Conservation (phyloP, 306 rosid species). For the Prunus kanzakura region DNA sequence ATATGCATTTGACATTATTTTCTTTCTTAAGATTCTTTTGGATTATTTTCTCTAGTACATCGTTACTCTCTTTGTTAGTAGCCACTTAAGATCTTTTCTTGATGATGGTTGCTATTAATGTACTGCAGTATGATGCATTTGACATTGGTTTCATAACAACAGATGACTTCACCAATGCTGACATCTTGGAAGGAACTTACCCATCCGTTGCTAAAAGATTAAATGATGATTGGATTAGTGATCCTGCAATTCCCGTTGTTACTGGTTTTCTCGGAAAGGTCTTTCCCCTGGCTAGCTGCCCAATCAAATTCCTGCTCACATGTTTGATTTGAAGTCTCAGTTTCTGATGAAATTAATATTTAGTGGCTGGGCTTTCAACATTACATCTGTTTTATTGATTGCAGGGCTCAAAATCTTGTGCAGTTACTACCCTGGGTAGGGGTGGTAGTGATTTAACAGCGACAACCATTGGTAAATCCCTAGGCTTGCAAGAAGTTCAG, state of each 20-base stretch:
- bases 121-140: constrained; percentile 74
- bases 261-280: constrained; percentile 83
- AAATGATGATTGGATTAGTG: constrained; percentile 50
- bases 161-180: constrained; percentile 75
- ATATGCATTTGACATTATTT: neutral
- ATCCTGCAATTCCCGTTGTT: constrained; percentile 65
- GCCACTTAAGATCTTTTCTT: neutral
- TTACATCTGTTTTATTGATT: constrained; percentile 15
- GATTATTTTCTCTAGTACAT: neutral
- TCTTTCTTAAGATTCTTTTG: neutral
- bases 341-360: neutral
- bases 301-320: neutral
- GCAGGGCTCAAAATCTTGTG: constrained; percentile 64
- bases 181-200: constrained; percentile 69
- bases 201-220: constrained; percentile 61
- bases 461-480: constrained; percentile 65
- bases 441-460: constrained; percentile 80
- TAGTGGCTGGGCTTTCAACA: neutral
- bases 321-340: neutral
- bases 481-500: constrained; percentile 70
- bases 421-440: constrained; percentile 66
- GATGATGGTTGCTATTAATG: constrained; percentile 8
- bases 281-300: neutral
- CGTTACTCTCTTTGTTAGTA: neutral
- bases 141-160: constrained; percentile 70